phyloP scores from a whole-genome alignment of 1,284 basidiomycete genomes.

The Trichosporon sp. region DNA sequence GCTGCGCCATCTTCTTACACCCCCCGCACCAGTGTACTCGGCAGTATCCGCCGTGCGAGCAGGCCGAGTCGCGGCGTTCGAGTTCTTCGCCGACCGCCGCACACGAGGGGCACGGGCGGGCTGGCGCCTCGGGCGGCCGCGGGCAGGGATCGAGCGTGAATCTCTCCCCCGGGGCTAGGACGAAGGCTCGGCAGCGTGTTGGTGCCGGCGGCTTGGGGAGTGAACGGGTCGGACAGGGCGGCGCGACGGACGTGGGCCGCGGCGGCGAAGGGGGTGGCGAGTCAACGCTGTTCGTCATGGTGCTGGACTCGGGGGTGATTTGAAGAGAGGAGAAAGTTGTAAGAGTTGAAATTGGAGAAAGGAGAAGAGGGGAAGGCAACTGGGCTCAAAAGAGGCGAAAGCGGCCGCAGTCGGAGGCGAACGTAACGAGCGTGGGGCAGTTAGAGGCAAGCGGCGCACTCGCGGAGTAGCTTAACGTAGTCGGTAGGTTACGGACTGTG shows the following conservation, averaged over 20 bases:
- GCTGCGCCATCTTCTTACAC: slow-evolving; percentile 19
- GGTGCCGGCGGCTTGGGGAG: background rate
- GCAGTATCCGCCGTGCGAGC: slow-evolving; percentile 20
- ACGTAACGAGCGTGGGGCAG: slow-evolving; percentile 1
- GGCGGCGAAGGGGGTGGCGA: background rate
- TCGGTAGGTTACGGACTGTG: background rate
- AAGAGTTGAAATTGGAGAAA: background rate
- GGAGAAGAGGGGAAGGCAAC: background rate
- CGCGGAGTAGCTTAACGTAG: background rate
- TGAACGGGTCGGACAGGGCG: background rate
- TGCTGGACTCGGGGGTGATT: background rate
- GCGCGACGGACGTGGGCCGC: background rate
- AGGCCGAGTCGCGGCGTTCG: slow-evolving; percentile 21
- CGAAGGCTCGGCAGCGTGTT: slow-evolving; percentile 1
- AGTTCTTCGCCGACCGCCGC: background rate
- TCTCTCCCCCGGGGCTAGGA: background rate
- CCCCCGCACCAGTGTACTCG: slow-evolving; percentile 17
- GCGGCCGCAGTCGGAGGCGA: background rate
- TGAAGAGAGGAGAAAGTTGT: background rate
- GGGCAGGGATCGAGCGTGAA: slow-evolving; percentile 8
- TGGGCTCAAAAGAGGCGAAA: background rate
- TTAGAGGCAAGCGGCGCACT: background rate
- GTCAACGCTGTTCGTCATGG: background rate
- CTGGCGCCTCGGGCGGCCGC: slow-evolving; percentile 1
- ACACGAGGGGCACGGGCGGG: slow-evolving; percentile 1